Conservation (phyloP, 805 yeast genomes). For the Cyberlindnera japonica region DNA sequence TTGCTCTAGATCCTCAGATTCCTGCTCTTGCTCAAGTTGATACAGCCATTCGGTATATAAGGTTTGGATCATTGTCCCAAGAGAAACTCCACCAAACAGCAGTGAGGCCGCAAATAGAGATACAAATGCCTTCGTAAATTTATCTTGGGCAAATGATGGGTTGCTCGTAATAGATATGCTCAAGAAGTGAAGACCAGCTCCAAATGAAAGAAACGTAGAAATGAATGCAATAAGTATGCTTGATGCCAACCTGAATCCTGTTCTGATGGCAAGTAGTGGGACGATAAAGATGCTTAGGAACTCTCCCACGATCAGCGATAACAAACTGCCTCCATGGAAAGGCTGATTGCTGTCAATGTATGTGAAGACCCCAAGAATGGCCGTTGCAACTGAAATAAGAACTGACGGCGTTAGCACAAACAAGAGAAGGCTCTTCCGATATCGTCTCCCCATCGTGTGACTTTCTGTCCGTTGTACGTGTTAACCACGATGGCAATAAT, state of each 20-base stretch:
- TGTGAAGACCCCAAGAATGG: slow-evolving; percentile 13
- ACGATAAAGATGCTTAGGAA: slow-evolving; percentile 9
- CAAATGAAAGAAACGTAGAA: slow-evolving; percentile 17
- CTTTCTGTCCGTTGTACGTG: neutral
- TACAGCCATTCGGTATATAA: neutral
- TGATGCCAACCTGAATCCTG: neutral
- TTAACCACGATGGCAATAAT: no score
- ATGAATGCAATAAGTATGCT: slow-evolving; percentile 1
- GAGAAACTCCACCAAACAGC: slow-evolving; percentile 10
- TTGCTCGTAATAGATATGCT: slow-evolving; percentile 2
- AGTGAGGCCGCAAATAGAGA: slow-evolving; percentile 9
- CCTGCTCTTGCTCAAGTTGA: neutral
- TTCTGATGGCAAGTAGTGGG: slow-evolving; percentile 8
- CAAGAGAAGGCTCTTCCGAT: slow-evolving; percentile 3
- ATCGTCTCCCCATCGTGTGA: slow-evolving; percentile 6
- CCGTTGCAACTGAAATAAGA: slow-evolving; percentile 14
- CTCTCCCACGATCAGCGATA: slow-evolving; percentile 15
- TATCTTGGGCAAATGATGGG: neutral
- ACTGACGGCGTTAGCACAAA: slow-evolving; percentile 2
- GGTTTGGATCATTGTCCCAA: slow-evolving; percentile 10
- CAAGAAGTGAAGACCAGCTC: slow-evolving; percentile 25
- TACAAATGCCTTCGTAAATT: slow-evolving; percentile 10
- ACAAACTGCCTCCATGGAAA: slow-evolving; percentile 3
- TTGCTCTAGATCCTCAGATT: neutral
- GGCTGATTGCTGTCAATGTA: slow-evolving; percentile 5